These are phyloP conservation scores for Pelagophyceae sp. DNA, from an alignment of 352 stramenopile species.

Conservation along the genomic window DNA sequence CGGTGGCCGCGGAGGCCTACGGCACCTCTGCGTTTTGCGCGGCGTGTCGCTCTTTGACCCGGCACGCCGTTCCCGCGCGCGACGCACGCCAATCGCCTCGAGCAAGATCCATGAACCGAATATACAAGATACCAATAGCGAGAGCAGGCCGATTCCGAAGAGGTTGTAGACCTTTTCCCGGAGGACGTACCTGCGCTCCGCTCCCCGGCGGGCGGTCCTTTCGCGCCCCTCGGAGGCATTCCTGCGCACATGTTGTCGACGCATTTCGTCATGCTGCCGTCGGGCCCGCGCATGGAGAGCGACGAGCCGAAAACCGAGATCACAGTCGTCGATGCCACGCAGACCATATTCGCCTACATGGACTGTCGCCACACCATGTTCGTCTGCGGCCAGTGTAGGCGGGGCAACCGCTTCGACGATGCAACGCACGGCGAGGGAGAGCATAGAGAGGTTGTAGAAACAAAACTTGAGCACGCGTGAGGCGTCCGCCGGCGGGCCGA, in stretches of 20 bases:
- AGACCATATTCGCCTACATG: constrained; percentile 10
- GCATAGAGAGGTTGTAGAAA: neutral
- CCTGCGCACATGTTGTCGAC: constrained; percentile 13
- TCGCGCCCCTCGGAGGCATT: too few relatives aligned
- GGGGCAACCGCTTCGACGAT: too few relatives aligned
- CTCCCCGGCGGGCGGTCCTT: too few relatives aligned
- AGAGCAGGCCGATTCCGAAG: neutral
- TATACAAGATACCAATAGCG: neutral
- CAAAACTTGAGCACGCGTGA: neutral
- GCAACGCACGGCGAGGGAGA: too few relatives aligned
- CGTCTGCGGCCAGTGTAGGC: too few relatives aligned
- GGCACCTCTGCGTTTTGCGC: too few relatives aligned
- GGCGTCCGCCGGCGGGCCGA: neutral
- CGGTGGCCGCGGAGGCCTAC: too few relatives aligned
- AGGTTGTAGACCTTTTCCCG: neutral
- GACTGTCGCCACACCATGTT: too few relatives aligned
- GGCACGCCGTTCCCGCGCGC: too few relatives aligned
- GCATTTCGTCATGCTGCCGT: neutral
- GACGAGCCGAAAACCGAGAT: constrained; percentile 2
- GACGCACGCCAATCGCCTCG: too few relatives aligned
- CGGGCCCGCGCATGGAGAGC: constrained; percentile 3
- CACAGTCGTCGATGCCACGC: constrained; percentile 1
- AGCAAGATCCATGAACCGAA: neutral
- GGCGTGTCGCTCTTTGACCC: too few relatives aligned
- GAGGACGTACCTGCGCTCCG: too few relatives aligned